These are phyloP conservation scores for Claviceps paspali DNA, from an alignment of 2,329 filamentous ascomycete species.

Conservation along the genomic window DNA sequence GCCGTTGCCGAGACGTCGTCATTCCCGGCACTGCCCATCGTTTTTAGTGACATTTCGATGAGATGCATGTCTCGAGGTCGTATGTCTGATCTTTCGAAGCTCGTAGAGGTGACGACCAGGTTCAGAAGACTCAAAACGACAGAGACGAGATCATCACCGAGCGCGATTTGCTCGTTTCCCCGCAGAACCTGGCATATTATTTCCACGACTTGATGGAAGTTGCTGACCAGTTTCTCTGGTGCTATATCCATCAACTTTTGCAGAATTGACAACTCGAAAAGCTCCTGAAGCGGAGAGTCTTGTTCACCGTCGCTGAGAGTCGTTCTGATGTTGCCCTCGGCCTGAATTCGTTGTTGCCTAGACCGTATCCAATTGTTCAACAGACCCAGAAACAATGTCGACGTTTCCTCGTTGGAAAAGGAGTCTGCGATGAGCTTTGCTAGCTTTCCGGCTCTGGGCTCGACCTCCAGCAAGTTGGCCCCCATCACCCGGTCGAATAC, in stretches of 20 bases:
- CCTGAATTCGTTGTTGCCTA: conserved; percentile 12
- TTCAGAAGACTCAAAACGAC: conserved; percentile 47
- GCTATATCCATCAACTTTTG: conserved; percentile 50
- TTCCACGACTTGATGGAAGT: conserved; percentile 49
- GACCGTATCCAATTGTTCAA: conserved; percentile 32
- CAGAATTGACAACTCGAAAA: conserved; percentile 46
- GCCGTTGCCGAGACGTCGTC: conserved; percentile 35
- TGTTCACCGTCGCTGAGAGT: conserved; percentile 12
- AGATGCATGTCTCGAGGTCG: conserved; percentile 24
- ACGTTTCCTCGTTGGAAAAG: conserved; percentile 39
- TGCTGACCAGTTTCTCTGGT: conserved; percentile 46
- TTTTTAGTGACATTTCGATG: conserved; percentile 34
- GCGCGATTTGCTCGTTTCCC: conserved; percentile 24
- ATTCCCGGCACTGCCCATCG: conserved; percentile 22
- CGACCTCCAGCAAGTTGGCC: conserved; percentile 28
- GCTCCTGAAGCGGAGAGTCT: conserved; percentile 28
- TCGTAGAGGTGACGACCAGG: conserved; percentile 40
- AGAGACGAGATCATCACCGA: conserved; percentile 32
- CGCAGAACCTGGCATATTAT: conserved; percentile 46
- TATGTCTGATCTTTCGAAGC: conserved; percentile 34
- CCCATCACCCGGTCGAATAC: conserved; percentile 10
- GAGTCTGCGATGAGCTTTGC: conserved; percentile 32
- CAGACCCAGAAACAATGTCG: conserved; percentile 38
- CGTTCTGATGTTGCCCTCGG: conserved; percentile 11
- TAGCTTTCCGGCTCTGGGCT: conserved; percentile 32